Evolutionary conservation across 352 stramenopile genomes (phyloP).

Genomic region (Phytophthora foliorum): DNA sequence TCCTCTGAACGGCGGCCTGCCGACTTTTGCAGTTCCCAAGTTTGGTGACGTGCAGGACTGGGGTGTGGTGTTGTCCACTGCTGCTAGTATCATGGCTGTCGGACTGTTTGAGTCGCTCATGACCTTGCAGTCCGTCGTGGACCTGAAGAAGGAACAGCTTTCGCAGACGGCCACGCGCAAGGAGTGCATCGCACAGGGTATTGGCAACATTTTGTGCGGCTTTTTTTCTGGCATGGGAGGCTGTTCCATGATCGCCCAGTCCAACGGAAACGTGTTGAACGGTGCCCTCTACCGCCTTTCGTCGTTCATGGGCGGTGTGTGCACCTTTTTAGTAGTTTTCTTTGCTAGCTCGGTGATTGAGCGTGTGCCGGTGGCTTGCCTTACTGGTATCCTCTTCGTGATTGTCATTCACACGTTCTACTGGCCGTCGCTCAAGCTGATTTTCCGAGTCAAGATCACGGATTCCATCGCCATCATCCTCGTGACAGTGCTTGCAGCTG

Average conservation of each 20-base stretch:
- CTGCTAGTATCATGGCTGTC: slow-evolving; percentile 91
- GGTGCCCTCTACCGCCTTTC: slow-evolving; percentile 79
- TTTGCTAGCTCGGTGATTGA: slow-evolving; percentile 88
- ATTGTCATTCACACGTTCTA: slow-evolving; percentile 93
- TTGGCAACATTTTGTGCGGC: slow-evolving; percentile 93
- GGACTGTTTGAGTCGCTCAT: slow-evolving; percentile 96
- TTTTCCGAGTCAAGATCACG: slow-evolving; percentile 75
- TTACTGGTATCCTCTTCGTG: slow-evolving; percentile 91
- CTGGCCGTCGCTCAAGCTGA: slow-evolving; percentile 87
- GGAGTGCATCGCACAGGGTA: slow-evolving; percentile 90
- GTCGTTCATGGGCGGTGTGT: slow-evolving; percentile 70
- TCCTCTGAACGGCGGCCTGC: slow-evolving; percentile 56
- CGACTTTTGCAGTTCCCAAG: slow-evolving; percentile 59
- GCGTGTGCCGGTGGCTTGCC: slow-evolving; percentile 83
- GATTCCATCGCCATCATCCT: slow-evolving; percentile 87
- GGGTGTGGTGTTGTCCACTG: slow-evolving; percentile 85
- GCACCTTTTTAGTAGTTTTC: slow-evolving; percentile 81
- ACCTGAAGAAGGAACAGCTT: slow-evolving; percentile 84
- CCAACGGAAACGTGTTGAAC: slow-evolving; percentile 91
- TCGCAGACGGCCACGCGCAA: slow-evolving; percentile 68
- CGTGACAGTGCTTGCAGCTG: slow-evolving; percentile 85
- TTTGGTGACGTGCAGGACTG: slow-evolving; percentile 66
- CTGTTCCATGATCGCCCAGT: slow-evolving; percentile 96
- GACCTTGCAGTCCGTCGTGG: slow-evolving; percentile 94
- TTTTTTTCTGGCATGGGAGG: slow-evolving; percentile 95